Evolutionary conservation across 768 basidiomycete species (phyloP).

Genomic region (Macrolepiota dolichaula): DNA sequence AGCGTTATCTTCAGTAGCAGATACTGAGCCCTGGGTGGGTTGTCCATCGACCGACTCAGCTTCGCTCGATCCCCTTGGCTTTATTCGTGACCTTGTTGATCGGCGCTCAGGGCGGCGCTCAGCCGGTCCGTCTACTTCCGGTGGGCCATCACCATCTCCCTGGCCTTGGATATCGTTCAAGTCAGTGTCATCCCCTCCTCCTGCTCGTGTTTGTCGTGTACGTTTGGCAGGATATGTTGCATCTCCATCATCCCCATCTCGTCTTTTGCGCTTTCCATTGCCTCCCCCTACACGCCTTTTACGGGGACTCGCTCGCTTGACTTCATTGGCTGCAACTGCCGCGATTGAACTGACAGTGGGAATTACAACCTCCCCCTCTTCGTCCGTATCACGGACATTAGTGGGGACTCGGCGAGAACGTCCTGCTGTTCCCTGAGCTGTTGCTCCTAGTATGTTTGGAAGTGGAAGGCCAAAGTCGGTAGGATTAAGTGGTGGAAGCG

Average conservation of each 20-base stretch:
- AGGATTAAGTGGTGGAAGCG: conserved; percentile 63
- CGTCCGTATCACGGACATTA: conserved; percentile 48
- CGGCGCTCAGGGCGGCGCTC: conserved; percentile 8
- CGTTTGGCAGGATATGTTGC: conserved; percentile 72
- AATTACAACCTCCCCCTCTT: conserved; percentile 21
- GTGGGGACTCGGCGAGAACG: conserved; percentile 45
- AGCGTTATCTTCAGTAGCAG: conserved; percentile 2
- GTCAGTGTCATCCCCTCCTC: conserved; percentile 4
- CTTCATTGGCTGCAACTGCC: conserved; percentile 33
- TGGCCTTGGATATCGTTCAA: not conserved
- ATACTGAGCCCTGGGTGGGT: not conserved
- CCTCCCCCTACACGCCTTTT: conserved; percentile 43
- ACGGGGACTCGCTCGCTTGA: conserved; percentile 42
- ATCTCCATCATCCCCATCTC: conserved; percentile 59
- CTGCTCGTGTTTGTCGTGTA: conserved; percentile 29
- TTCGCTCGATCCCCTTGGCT: conserved; percentile 5
- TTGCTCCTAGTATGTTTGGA: conserved; percentile 41
- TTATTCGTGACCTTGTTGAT: conserved; percentile 6
- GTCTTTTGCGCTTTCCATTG: conserved; percentile 54
- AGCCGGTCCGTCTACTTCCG: conserved; percentile 5
- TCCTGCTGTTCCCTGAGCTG: conserved; percentile 35
- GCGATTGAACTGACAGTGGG: conserved; percentile 25
- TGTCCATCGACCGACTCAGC: conserved; percentile 2
- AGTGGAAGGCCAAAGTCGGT: conserved; percentile 52
- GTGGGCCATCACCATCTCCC: conserved; percentile 1